A percentile compares a stretch with the other conserved stretches of the same genome.
phyloP scores from a whole-genome alignment of 495 filamentous ascomycete genomes.

The Hypoxylon intermedium region DNA sequence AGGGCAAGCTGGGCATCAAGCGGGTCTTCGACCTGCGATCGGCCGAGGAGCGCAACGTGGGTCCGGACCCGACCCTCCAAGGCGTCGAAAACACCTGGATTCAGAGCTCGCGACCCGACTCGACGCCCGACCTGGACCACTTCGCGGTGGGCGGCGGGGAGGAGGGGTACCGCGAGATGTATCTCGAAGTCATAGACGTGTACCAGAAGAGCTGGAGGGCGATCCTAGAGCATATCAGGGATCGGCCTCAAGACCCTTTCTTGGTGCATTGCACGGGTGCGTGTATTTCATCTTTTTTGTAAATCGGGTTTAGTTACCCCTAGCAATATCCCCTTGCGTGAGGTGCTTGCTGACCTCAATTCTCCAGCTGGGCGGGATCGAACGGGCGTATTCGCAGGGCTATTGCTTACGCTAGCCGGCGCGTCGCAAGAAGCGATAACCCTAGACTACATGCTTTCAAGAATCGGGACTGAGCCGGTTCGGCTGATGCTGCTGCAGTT shows the following conservation, averaged over 20 bases:
- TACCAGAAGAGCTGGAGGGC: constrained; percentile 46
- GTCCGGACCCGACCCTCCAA: constrained; percentile 47
- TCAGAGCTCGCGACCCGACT: constrained; percentile 40
- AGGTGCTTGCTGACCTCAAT: constrained; percentile 4
- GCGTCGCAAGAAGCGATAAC: constrained; percentile 52
- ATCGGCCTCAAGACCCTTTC: constrained; percentile 44
- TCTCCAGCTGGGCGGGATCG: constrained; percentile 65
- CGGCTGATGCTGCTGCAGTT: constrained; percentile 51
- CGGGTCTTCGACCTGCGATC: constrained; percentile 55
- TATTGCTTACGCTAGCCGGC: constrained; percentile 63
- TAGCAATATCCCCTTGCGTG: neutral
- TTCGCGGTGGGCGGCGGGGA: constrained; percentile 54
- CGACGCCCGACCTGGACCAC: constrained; percentile 37
- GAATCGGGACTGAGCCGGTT: constrained; percentile 55
- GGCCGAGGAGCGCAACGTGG: constrained; percentile 42
- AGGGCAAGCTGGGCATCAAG: constrained; percentile 46
- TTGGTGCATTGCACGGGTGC: constrained; percentile 62
- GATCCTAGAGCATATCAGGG: constrained; percentile 49
- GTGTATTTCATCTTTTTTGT: constrained; percentile 21
- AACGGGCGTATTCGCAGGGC: constrained; percentile 65
- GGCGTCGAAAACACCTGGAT: constrained; percentile 54
- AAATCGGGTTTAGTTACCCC: neutral
- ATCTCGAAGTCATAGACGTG: constrained; percentile 49
- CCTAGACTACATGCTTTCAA: constrained; percentile 60
- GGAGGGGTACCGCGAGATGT: constrained; percentile 49